Conservation (phyloP, 1,284 basidiomycete genomes). For the Ganoderma lingzhi region DNA sequence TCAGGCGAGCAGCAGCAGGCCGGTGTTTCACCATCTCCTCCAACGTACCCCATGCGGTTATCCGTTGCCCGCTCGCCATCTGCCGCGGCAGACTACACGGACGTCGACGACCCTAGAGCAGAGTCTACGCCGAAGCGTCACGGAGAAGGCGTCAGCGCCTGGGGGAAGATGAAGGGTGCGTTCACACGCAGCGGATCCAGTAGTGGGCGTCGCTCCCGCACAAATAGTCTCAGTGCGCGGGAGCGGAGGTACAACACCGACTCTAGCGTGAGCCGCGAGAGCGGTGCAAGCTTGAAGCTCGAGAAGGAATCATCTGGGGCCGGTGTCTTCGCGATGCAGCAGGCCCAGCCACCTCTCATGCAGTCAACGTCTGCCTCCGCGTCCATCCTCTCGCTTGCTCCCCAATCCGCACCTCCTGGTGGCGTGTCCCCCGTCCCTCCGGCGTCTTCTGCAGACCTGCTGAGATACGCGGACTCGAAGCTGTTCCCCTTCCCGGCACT, state of each 20-base stretch:
- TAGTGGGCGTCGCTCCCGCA: slow-evolving; percentile 75
- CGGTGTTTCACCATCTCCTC: slow-evolving; percentile 58
- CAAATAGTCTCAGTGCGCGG: slow-evolving; percentile 74
- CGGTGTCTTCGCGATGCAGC: slow-evolving; percentile 48
- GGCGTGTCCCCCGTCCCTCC: slow-evolving; percentile 76
- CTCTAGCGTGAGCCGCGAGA: slow-evolving; percentile 78
- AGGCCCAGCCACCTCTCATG: slow-evolving; percentile 55
- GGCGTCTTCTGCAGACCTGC: slow-evolving; percentile 64
- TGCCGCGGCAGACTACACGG: slow-evolving; percentile 50
- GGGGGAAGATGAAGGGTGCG: slow-evolving; percentile 73
- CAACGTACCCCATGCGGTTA: slow-evolving; percentile 62
- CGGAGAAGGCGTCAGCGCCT: slow-evolving; percentile 62
- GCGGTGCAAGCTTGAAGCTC: slow-evolving; percentile 71
- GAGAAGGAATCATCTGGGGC: slow-evolving; percentile 53
- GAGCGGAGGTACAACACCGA: slow-evolving; percentile 72
- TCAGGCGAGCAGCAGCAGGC: slow-evolving; percentile 36
- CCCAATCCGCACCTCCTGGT: slow-evolving; percentile 57
- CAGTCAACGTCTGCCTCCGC: slow-evolving; percentile 66
- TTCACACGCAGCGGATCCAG: slow-evolving; percentile 69
- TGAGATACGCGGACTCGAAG: slow-evolving; percentile 79
- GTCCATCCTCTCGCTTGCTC: slow-evolving; percentile 66
- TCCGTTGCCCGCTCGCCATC: slow-evolving; percentile 68
- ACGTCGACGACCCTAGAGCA: slow-evolving; percentile 63
- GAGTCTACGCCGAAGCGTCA: slow-evolving; percentile 64
- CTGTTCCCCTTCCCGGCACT: slow-evolving; percentile 91